Evolutionary conservation across 208 protist genomes (phyloP).

Genomic region (Blechomonas ayalai): DNA sequence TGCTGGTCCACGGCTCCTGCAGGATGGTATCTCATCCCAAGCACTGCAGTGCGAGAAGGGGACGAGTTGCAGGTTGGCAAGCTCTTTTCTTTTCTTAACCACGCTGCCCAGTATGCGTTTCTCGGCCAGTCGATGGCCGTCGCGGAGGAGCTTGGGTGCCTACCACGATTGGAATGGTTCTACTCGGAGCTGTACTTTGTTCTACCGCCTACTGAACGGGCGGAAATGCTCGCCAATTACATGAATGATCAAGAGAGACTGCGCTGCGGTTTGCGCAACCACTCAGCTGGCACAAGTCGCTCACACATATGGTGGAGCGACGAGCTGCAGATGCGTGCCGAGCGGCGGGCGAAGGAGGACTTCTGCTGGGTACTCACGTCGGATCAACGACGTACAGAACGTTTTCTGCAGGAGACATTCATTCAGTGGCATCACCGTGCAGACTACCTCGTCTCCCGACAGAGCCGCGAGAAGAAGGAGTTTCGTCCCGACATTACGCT

Average conservation of each 20-base stretch:
- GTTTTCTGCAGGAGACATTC: conserved; percentile 78
- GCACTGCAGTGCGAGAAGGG: conserved; percentile 19
- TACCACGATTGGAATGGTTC: conserved; percentile 78
- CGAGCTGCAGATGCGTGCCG: conserved; percentile 50
- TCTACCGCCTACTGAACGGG: conserved; percentile 53
- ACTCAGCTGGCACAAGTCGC: conserved; percentile 47
- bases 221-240: conserved; percentile 69
- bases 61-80: conserved; percentile 60
- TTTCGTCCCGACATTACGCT: conserved; percentile 82
- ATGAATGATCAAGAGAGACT: conserved; percentile 83
- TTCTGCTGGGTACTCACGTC: conserved; percentile 81
- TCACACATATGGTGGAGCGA: conserved; percentile 59
- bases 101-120: conserved; percentile 74
- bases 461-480: conserved; percentile 82
- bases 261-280: conserved; percentile 71
- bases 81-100: conserved; percentile 74
- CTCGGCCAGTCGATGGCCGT: conserved; percentile 76
- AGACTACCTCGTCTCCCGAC: conserved; percentile 81
- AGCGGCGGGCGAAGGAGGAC: conserved; percentile 37
- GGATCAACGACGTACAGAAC: conserved; percentile 64
- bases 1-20: conserved; percentile 50
- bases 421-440: conserved; percentile 85
- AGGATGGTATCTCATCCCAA: conserved; percentile 61
- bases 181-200: conserved; percentile 65
- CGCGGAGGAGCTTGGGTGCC: conserved; percentile 65